Base-by-base conservation (phyloP, 106 monocot genomes). In the Platanthera zijinensis region DNA sequence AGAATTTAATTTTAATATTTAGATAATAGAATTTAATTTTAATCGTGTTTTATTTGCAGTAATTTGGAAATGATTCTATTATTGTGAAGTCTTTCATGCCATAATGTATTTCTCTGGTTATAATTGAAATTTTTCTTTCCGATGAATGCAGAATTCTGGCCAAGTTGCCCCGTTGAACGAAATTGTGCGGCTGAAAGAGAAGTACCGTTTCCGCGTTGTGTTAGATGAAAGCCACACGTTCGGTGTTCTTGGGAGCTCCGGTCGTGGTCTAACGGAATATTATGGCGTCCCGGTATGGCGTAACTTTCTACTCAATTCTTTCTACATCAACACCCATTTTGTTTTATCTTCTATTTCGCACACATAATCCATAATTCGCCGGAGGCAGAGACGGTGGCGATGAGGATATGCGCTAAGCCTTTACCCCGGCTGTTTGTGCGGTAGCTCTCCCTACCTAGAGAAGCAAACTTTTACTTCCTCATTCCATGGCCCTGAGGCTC, bases 161-260 rank as follows among this genome's bases (percentile, higher is more conserved):
- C 89, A 94, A 90, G 82, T 99, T 56, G 89, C 94, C n/a, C 94
- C 91, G 72, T 79, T 99, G 68, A 89, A 99, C 80, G 85, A 83
- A 74, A 94, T 99, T 83, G 82, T 92, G 32, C 86, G 78, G 69
- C 51, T 99, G 73, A 99, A 99, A 79, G 97, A 99, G 80, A 92
- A 94, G 78, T 99, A 94, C 63, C 91, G 52, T 32, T 99, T 89
- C 77, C 85, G 94, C 67, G 76, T 99, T 74, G 73, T 94, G 5
- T 46, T 99, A 78, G 80, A 80, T 62, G 80, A 80, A 49, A 80
- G 69, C 69, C 75, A 80, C 30, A 75, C 80, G 8, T 75, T 99
- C 85, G 97, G 90, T 21, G 92, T 99, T 17, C 90, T 99, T 80
- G 97, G 97, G 74, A 85, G 79, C 59, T 89, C 94, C 71, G 97